A percentile compares a stretch with the other conserved stretches of the same genome.
Evolutionary conservation across 768 basidiomycete species (phyloP).

Genomic region (Grammothele lineata): DNA sequence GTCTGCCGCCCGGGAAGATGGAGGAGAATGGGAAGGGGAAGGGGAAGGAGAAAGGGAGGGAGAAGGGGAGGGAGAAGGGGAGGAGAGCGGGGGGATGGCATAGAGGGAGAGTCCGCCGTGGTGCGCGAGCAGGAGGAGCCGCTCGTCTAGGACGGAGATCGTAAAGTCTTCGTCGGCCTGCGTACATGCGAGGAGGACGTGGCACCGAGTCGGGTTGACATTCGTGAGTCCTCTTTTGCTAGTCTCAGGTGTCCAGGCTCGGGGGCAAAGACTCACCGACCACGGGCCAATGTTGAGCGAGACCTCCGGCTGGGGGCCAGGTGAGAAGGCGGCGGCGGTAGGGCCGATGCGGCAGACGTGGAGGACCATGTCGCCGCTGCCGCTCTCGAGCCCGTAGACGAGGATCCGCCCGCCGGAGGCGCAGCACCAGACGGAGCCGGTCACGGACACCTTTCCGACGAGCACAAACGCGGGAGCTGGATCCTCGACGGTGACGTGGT

Average conservation of each 20-base stretch:
- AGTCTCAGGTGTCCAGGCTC: too few species aligned
- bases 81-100: slow-evolving; percentile 3
- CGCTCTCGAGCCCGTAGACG: slow-evolving; percentile 13
- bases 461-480: slow-evolving; percentile 8
- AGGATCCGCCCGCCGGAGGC: slow-evolving; percentile 8
- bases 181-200: too few species aligned
- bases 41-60: too few species aligned
- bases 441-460: slow-evolving; percentile 7
- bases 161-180: slow-evolving; percentile 15
- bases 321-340: background rate
- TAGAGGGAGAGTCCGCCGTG: slow-evolving; percentile 13
- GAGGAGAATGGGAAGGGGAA: background rate
- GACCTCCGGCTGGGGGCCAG: slow-evolving; percentile 1
- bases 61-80: background rate
- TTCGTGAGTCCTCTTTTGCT: too few species aligned
- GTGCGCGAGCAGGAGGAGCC: slow-evolving; percentile 11
- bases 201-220: too few species aligned
- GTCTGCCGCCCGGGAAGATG: background rate
- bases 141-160: slow-evolving; percentile 11
- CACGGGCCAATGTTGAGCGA: slow-evolving; percentile 13
- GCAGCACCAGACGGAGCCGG: slow-evolving; percentile 13
- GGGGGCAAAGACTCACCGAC: slow-evolving; percentile 8
- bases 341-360: slow-evolving; percentile 7
- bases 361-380: slow-evolving; percentile 11
- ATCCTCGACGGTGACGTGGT: slow-evolving; percentile 7